These are phyloP conservation scores for Spathaspora sp. DNA, from an alignment of 1,139 yeast genomes.

Conservation along the genomic window DNA sequence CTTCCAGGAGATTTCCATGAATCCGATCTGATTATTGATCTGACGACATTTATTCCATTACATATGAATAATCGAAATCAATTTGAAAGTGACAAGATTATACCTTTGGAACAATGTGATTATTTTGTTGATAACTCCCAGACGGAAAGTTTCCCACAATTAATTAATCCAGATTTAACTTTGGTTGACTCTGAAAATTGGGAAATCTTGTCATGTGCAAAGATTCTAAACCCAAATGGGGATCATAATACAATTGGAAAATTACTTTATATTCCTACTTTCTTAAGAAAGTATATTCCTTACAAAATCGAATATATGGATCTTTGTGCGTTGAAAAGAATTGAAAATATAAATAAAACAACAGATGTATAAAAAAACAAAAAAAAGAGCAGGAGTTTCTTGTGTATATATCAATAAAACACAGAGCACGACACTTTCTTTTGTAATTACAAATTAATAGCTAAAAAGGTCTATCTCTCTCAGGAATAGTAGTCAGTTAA, in stretches of 20 bases:
- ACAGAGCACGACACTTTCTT: constrained; percentile 1
- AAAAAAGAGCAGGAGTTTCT: not conserved
- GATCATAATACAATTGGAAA: constrained; percentile 44
- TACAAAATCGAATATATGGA: constrained; percentile 42
- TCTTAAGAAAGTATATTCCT: constrained; percentile 21
- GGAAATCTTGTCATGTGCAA: constrained; percentile 42
- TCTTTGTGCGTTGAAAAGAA: constrained; percentile 39
- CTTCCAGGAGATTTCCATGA: constrained; percentile 85
- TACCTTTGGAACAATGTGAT: constrained; percentile 48
- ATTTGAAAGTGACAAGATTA: constrained; percentile 55
- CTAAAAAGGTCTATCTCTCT: too few relatives aligned
- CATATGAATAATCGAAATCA: constrained; percentile 74
- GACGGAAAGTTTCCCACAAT: constrained; percentile 14
- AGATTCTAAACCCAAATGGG: constrained; percentile 50
- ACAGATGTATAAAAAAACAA: not conserved
- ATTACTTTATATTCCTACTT: constrained; percentile 44
- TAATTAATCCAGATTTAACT: constrained; percentile 13
- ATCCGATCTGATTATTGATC: constrained; percentile 18
- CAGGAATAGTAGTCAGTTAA: constrained; percentile 55
- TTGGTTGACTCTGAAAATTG: constrained; percentile 27
- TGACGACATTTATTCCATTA: constrained; percentile 47
- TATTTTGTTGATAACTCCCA: constrained; percentile 57
- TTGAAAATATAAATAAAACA: constrained; percentile 2
- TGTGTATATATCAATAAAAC: not conserved
- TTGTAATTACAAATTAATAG: not conserved